Conservation (phyloP, 805 yeast species). For the Ogataea ramenticola region DNA sequence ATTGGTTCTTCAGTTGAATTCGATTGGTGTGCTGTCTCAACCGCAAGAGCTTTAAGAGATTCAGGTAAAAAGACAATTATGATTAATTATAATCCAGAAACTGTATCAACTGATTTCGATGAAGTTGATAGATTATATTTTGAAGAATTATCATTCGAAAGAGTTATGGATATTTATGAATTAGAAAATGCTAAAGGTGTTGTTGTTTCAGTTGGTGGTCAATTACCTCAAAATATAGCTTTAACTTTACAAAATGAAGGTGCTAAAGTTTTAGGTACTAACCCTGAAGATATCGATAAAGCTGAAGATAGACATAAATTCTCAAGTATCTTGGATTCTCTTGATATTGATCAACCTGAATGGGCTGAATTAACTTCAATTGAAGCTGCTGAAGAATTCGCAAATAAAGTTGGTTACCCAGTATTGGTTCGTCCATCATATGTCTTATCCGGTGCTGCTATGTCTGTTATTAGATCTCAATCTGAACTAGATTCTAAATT, state of each 20-base stretch:
- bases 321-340: slow-evolving; percentile 87
- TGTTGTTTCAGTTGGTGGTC: slow-evolving; percentile 96
- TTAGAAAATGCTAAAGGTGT: slow-evolving; percentile 85
- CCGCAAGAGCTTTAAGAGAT: slow-evolving; percentile 89
- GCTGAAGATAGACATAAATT: slow-evolving; percentile 99
- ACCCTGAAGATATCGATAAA: slow-evolving; percentile 90
- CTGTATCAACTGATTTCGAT: slow-evolving; percentile 96
- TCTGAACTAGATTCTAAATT: slow-evolving; percentile 77
- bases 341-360: slow-evolving; percentile 92
- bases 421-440: slow-evolving; percentile 97
- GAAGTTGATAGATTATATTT: slow-evolving; percentile 96
- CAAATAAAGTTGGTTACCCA: slow-evolving; percentile 84
- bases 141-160: slow-evolving; percentile 90
- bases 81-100: slow-evolving; percentile 98
- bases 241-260: slow-evolving; percentile 71
- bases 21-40: slow-evolving; percentile 98
- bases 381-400: slow-evolving; percentile 79
- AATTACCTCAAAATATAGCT: slow-evolving; percentile 96
- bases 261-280: slow-evolving; percentile 87
- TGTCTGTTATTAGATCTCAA: slow-evolving; percentile 83
- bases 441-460: slow-evolving; percentile 97
- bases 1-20: slow-evolving; percentile 98
- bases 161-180: slow-evolving; percentile 96
- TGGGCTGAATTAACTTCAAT: slow-evolving; percentile 94
- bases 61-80: slow-evolving; percentile 85